Evolutionary conservation across 345 rosid species (phyloP), one percentile per base, ranked within the genome.

Genomic region (Sonneratia caseolaris): DNA sequence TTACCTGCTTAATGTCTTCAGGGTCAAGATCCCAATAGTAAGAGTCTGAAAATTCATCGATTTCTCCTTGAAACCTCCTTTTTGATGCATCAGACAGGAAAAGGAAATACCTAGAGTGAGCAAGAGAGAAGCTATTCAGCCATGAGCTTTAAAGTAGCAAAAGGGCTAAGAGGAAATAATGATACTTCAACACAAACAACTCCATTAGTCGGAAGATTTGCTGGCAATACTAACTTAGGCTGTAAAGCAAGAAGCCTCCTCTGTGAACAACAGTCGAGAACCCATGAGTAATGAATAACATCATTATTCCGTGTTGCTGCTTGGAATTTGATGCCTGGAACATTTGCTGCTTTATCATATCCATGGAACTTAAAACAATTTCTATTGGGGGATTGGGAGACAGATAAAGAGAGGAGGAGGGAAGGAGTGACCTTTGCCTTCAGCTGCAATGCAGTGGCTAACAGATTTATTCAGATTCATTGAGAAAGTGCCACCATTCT

Each of bases 401-500:
- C 76, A 32, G 79, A 78, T 74, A 59, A 77, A 66, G 79, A 73
- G 73, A 76, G 84, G 72, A 76, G 72, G 79, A 78, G 45, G 10
- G 45, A 42, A 9, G 10, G 7, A 42, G 45, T 9, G 76, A 91
- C 98, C 98, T 78, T 81, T 91, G 85, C 84, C 90, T 84, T 91
- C 96, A 64, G 95, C 93, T 68, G 98, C 98, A 80, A 88, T 76
- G 76, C 96, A 87, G 77, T 91, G 98, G 66, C 95, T 94, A 71
- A 94, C 98, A 18, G 93, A 77, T 67, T 78, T 83, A 82, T 94
- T 94, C 80, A 91, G 74, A 82, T 94, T 94, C 99, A 92, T 94
- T 10, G 99, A 91, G 81, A 94, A 94, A 56, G 75, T 77, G 61
- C 98, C 99, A 22, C 97, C 98, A 85, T 91, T 89, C 86, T 91